A percentile compares a stretch with the other conserved stretches of the same genome.
Conservation (phyloP, 148 eudicot species). For the Silene uniflora region DNA sequence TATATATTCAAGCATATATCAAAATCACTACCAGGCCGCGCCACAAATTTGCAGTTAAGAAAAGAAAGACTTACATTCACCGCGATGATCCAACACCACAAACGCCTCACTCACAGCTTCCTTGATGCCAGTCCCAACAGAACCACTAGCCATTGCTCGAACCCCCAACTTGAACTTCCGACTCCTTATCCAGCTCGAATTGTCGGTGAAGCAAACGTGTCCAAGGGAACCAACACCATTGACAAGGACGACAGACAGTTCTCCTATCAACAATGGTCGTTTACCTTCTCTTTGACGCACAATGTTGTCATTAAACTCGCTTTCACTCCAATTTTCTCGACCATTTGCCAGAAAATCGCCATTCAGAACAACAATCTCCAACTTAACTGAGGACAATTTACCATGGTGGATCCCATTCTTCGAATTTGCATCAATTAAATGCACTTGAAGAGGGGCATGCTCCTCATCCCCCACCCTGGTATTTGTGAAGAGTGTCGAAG, state of each 20-base stretch:
- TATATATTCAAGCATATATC: constrained; percentile 6
- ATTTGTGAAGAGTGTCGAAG: constrained; percentile 53
- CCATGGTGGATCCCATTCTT: constrained; percentile 34
- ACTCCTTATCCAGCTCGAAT: constrained; percentile 84
- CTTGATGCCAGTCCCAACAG: constrained; percentile 37
- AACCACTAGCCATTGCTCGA: constrained; percentile 30
- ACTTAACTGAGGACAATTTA: constrained; percentile 45
- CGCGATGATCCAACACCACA: constrained; percentile 81
- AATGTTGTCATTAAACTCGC: constrained; percentile 36
- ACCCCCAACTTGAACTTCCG: constrained; percentile 69
- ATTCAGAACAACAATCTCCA: constrained; percentile 48
- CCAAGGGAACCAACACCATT: constrained; percentile 57
- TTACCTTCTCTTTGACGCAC: constrained; percentile 67
- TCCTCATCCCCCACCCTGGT: constrained; percentile 46
- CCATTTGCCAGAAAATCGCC: constrained; percentile 62
- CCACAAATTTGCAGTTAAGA: not conserved
- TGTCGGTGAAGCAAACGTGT: constrained; percentile 57
- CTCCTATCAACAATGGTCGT: constrained; percentile 71
- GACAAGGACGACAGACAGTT: constrained; percentile 26
- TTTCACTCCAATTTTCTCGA: constrained; percentile 51
- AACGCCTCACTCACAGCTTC: constrained; percentile 77
- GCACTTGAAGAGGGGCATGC: constrained; percentile 38
- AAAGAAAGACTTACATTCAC: constrained; percentile 57
- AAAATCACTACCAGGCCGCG: not conserved
- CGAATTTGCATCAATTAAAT: constrained; percentile 46